A percentile compares a stretch with the other conserved stretches of the same genome.
phyloP scores from a whole-genome alignment of 2,329 filamentous ascomycete genomes.

The Paecilomyces fulvus region DNA sequence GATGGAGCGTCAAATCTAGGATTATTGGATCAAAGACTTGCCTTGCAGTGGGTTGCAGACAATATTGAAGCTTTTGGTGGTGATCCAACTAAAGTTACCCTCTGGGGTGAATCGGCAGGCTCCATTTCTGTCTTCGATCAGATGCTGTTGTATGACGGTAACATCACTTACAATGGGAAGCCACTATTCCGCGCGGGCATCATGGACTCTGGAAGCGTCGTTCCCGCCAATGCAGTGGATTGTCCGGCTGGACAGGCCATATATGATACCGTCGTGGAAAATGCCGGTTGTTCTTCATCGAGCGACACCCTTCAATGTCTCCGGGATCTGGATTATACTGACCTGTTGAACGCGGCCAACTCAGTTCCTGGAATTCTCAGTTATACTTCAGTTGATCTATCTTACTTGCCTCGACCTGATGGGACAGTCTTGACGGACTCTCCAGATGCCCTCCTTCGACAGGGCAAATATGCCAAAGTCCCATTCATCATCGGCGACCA shows the following conservation, averaged over 20 bases:
- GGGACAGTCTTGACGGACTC: constrained; percentile 42
- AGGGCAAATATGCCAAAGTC: constrained; percentile 50
- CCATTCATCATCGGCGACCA: constrained; percentile 64
- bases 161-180: constrained; percentile 66
- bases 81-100: constrained; percentile 67
- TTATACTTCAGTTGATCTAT: constrained; percentile 60
- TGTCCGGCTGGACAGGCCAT: constrained; percentile 56
- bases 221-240: constrained; percentile 42
- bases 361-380: constrained; percentile 60
- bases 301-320: constrained; percentile 42
- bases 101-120: constrained; percentile 68
- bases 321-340: constrained; percentile 37
- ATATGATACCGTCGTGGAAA: constrained; percentile 37
- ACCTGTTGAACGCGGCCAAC: constrained; percentile 55
- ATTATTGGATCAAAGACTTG: constrained; percentile 63
- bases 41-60: constrained; percentile 66
- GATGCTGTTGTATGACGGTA: constrained; percentile 63
- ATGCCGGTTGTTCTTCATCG: constrained; percentile 37
- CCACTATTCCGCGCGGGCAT: constrained; percentile 67
- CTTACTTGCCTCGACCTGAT: constrained; percentile 45
- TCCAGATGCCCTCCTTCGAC: constrained; percentile 49
- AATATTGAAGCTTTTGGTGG: constrained; percentile 73
- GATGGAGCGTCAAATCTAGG: constrained; percentile 65
- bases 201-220: constrained; percentile 57
- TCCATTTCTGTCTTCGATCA: constrained; percentile 69